Conservation (phyloP, 192 early-diverging fungal genomes). For the Anaeromyces robustus region DNA sequence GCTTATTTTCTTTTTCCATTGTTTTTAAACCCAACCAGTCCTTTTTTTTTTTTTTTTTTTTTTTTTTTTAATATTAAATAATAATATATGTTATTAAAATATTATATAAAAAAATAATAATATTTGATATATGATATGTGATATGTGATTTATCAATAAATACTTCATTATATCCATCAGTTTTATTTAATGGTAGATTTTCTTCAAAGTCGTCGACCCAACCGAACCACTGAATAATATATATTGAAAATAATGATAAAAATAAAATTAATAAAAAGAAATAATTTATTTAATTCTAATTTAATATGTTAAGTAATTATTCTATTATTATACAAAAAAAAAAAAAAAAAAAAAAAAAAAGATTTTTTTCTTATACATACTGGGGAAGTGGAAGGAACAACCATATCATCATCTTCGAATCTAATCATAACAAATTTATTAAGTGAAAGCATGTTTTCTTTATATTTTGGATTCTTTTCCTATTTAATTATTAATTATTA, state of each 20-base stretch:
- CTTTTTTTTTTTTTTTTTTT: constrained; percentile 26
- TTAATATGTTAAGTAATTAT: too few relatives aligned
- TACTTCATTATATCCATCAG: not conserved
- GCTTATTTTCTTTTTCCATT: constrained; percentile 24
- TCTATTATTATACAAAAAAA: too few relatives aligned
- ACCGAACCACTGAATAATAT: not conserved
- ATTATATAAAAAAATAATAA: too few relatives aligned
- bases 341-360: too few relatives aligned
- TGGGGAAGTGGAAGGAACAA: constrained; percentile 41
- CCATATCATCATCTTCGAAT: constrained; percentile 64
- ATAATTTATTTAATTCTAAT: too few relatives aligned
- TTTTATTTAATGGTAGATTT: not conserved
- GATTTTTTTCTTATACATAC: too few relatives aligned
- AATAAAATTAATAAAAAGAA: too few relatives aligned
- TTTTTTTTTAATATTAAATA: constrained; percentile 35
- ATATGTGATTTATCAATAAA: too few relatives aligned
- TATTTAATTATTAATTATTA: too few relatives aligned
- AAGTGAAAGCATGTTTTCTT: constrained; percentile 31
- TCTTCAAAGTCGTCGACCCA: not conserved
- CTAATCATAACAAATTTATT: constrained; percentile 67
- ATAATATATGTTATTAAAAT: too few relatives aligned
- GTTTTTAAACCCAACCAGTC: constrained; percentile 53
- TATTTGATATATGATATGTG: too few relatives aligned
- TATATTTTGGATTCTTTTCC: constrained; percentile 39
- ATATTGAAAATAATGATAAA: too few relatives aligned